These are phyloP conservation scores for Cutaneotrichosporon cavernicola DNA, from an alignment of 1,284 basidiomycete species.

Conservation along the genomic window DNA sequence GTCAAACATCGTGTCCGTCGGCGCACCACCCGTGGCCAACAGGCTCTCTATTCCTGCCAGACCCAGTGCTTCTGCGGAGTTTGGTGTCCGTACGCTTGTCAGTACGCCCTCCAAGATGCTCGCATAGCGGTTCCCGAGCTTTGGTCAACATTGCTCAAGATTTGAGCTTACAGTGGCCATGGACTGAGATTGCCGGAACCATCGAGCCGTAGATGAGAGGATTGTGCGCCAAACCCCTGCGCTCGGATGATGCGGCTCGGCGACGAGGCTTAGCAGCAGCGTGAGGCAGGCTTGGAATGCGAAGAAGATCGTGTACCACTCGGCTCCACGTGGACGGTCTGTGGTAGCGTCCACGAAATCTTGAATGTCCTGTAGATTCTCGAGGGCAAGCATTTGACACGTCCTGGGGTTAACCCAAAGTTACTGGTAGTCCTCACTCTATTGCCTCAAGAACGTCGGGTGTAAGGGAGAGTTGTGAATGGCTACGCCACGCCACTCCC, in stretches of 20 bases:
- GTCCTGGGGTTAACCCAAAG: slow-evolving; percentile 1
- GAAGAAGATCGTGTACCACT: slow-evolving; percentile 32
- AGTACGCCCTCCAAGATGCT: slow-evolving; percentile 2
- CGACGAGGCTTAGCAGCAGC: slow-evolving; percentile 27
- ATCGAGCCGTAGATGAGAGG: slow-evolving; percentile 13
- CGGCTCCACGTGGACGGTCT: slow-evolving; percentile 15
- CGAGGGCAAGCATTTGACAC: slow-evolving; percentile 26
- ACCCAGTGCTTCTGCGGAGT: not conserved
- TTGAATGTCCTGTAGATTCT: slow-evolving; percentile 26
- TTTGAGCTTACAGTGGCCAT: not conserved
- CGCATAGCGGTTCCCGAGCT: slow-evolving; percentile 5
- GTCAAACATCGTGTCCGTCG: not conserved
- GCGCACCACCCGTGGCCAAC: not conserved
- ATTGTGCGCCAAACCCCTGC: slow-evolving; percentile 13
- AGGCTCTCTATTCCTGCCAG: slow-evolving; percentile 6
- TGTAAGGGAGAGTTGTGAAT: not conserved
- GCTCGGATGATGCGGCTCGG: slow-evolving; percentile 22
- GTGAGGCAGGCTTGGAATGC: slow-evolving; percentile 30
- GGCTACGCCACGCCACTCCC: slow-evolving; percentile 29
- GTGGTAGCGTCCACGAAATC: slow-evolving; percentile 14
- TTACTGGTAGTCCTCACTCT: slow-evolving; percentile 6
- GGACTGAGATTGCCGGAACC: slow-evolving; percentile 19
- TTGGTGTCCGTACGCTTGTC: not conserved
- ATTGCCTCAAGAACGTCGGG: slow-evolving; percentile 24
- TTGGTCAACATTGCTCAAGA: not conserved